Base-by-base conservation (phyloP, 75 land plant species). In the Pinus albicaulis region DNA sequence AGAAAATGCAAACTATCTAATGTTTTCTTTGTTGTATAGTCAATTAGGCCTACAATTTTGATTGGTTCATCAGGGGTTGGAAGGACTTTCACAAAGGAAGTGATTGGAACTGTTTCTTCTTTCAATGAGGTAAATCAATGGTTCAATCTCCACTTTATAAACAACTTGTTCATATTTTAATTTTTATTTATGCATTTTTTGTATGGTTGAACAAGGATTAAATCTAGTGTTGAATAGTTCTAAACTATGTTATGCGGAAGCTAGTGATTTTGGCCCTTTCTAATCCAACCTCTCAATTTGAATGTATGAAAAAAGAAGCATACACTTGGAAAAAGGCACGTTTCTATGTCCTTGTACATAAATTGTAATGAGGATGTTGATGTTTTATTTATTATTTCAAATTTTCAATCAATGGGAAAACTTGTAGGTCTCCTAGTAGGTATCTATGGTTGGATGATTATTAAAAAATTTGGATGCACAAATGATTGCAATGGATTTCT, bases 221-320 rank as follows among this genome's bases (percentile, higher is more conserved):
- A 14, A 15, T 53, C 24, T 8, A 44, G 24, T 63, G 38, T 59
- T 38, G 53, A 23, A 24, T 19, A 19, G 41, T 28, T 44, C 44
- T 38, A 13, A 3, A 16, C 52, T 41, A 25, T 7, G 15, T 41
- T 31, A 3, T 88, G 82, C 84, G 93, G 98, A 93, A 79, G 86
- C 98, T 96, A 19, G 41, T 95, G 24, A 93, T 95, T 62, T 77
- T 95, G 61, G 96, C 98, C 69, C 86, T 95, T 14, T 95, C 98
- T 48, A 95, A 95, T 77, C 98, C 98, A 73, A 95, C 98, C 16
- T 89, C 92, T 56, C 90, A 93, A 76, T 91, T 94, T 12, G 98
- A 95, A 71, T 95, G 98, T 65, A 93, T 94, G 36, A 91, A 97
- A 60, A 92, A 95, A 85, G 87, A 95, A 80, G 98, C 98, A 57